Conservation (phyloP, 2,329 filamentous ascomycete species). For the Talaromyces islandicus region DNA sequence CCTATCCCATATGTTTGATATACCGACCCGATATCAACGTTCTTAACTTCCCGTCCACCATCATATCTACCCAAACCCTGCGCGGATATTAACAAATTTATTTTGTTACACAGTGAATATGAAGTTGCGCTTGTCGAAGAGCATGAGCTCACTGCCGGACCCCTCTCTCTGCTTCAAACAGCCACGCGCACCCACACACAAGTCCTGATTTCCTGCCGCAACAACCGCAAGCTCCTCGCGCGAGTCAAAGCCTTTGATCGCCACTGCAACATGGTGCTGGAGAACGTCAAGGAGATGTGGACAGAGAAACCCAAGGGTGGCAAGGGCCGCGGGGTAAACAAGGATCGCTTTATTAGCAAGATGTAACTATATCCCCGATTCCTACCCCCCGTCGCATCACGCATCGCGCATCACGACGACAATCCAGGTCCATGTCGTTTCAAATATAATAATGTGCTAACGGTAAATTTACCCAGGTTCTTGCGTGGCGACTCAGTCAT, state of each 20-base stretch:
- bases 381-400: background rate
- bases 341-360: conserved; percentile 97
- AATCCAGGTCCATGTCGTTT: background rate
- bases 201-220: conserved; percentile 93
- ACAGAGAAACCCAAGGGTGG: conserved; percentile 83
- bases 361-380: conserved; percentile 56
- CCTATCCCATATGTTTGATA: background rate
- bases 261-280: conserved; percentile 98
- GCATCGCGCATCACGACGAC: background rate
- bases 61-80: background rate
- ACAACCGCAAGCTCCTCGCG: conserved; percentile 95
- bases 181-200: conserved; percentile 91
- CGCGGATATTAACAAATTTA: conserved; percentile 4
- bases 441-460: conserved; percentile 1
- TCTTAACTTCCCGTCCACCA: background rate
- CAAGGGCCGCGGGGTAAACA: conserved; percentile 94
- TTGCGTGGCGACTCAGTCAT: conserved; percentile 83
- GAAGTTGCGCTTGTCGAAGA: conserved; percentile 78
- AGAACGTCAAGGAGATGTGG: conserved; percentile 99
- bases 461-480: conserved; percentile 49
- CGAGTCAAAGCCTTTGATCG: conserved; percentile 98
- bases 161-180: conserved; percentile 91
- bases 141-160: conserved; percentile 72
- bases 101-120: conserved; percentile 62
- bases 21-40: background rate